Evolutionary conservation across 2,329 filamentous ascomycete genomes (phyloP).

Genomic region (Alternaria novae-zelandiae): DNA sequence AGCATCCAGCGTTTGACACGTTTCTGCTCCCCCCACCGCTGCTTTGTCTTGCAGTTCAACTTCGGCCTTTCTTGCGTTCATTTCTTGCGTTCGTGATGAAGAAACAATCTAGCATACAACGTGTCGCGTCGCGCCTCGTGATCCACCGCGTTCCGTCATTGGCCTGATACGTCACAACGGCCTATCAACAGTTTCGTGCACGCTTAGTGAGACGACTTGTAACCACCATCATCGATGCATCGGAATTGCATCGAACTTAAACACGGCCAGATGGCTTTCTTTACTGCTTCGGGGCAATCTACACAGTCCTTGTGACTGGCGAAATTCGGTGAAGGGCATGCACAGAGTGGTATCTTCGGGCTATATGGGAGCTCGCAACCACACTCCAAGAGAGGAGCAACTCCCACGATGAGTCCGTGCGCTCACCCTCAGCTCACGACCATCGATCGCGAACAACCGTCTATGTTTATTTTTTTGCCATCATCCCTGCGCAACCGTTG

Average conservation of each 20-base stretch:
- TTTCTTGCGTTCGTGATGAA: not conserved
- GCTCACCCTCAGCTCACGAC: not conserved
- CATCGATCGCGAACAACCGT: not conserved
- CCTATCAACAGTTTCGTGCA: constrained; percentile 7
- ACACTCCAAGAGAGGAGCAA: not conserved
- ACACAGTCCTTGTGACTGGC: not conserved
- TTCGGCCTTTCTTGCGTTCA: not conserved
- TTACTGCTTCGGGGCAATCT: not conserved
- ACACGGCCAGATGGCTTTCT: no score
- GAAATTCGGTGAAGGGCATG: not conserved
- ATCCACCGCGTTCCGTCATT: not conserved
- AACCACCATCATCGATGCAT: not conserved
- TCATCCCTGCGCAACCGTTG: not conserved
- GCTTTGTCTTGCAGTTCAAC: not conserved
- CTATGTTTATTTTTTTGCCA: not conserved
- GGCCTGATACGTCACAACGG: not conserved
- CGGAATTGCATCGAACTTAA: not conserved
- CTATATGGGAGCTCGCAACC: not conserved
- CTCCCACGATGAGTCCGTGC: not conserved
- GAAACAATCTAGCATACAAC: not conserved
- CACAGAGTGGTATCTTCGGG: not conserved
- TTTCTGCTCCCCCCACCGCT: constrained; percentile 15
- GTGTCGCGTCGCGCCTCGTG: not conserved
- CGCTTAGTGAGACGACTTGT: constrained; percentile 10
- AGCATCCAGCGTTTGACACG: constrained; percentile 10